Conservation (phyloP, 2,329 filamentous ascomycete species). For the Torrubiellomyces zombiae region DNA sequence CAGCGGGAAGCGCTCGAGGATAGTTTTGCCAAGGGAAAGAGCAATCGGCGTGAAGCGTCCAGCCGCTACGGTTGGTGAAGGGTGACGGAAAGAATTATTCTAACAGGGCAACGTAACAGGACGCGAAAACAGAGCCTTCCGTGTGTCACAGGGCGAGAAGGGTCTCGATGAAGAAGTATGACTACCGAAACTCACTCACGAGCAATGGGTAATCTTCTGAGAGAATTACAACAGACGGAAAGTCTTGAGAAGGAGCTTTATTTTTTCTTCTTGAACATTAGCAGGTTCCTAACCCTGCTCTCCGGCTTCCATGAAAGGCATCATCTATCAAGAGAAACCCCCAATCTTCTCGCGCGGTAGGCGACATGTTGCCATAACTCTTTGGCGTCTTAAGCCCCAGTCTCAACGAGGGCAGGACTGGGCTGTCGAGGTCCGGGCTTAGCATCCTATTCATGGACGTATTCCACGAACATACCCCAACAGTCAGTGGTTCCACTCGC, state of each 20-base stretch:
- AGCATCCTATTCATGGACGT: constrained; percentile 29
- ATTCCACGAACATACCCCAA: constrained; percentile 14
- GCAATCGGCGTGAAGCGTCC: constrained; percentile 67
- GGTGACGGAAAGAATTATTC: too few relatives aligned
- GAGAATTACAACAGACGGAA: too few relatives aligned
- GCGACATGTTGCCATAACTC: constrained; percentile 44
- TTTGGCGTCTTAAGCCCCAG: constrained; percentile 39
- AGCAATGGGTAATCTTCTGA: too few relatives aligned
- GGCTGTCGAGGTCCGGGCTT: constrained; percentile 9
- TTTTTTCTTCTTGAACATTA: constrained; percentile 13
- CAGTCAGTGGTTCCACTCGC: constrained; percentile 14
- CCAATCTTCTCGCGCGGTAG: constrained; percentile 46
- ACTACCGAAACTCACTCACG: too few relatives aligned
- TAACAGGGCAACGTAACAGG: too few relatives aligned
- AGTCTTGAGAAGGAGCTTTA: too few relatives aligned
- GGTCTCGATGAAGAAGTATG: too few relatives aligned
- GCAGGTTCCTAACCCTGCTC: constrained; percentile 34
- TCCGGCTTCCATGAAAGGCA: constrained; percentile 24
- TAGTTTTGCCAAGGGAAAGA: constrained; percentile 67
- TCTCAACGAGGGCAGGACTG: constrained; percentile 8
- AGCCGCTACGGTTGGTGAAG: constrained; percentile 62
- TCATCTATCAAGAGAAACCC: constrained; percentile 39
- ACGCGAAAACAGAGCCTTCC: too few relatives aligned
- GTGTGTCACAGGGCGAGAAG: too few relatives aligned
- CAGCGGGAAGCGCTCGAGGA: constrained; percentile 84